A percentile compares a stretch with the other conserved stretches of the same genome.
phyloP scores from a whole-genome alignment of 768 basidiomycete species.

The Tulasnella sp. region DNA sequence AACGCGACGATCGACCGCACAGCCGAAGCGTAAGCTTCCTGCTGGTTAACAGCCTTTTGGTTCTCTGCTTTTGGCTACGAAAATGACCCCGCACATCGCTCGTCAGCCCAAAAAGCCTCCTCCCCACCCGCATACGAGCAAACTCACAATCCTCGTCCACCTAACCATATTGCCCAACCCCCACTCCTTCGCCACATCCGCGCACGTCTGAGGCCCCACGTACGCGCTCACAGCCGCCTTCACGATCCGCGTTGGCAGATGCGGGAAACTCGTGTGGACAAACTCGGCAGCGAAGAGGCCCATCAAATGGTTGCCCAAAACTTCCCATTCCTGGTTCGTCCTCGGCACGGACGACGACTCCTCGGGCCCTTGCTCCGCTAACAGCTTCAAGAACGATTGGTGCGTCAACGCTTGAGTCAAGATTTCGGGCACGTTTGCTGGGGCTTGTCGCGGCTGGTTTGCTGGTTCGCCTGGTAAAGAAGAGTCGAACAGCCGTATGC shows the following conservation, averaged over 20 bases:
- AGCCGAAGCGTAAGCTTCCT: constrained; percentile 86
- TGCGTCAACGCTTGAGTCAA: constrained; percentile 68
- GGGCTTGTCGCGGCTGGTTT: not conserved
- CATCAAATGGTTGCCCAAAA: constrained; percentile 80
- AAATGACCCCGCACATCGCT: not conserved
- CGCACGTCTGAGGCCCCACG: constrained; percentile 80
- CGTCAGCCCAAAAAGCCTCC: not conserved
- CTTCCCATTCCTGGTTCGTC: constrained; percentile 71
- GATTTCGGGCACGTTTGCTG: constrained; percentile 11
- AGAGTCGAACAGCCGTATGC: constrained; percentile 65
- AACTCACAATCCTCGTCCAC: constrained; percentile 72
- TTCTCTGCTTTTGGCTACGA: constrained; percentile 20
- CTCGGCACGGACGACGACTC: constrained; percentile 39
- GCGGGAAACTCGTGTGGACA: constrained; percentile 74
- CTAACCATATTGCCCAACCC: constrained; percentile 72
- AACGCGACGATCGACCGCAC: constrained; percentile 83
- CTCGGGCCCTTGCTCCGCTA: constrained; percentile 54
- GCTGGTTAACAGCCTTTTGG: constrained; percentile 56
- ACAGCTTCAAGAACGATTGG: constrained; percentile 57
- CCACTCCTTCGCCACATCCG: constrained; percentile 79
- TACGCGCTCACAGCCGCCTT: constrained; percentile 90
- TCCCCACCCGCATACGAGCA: constrained; percentile 1
- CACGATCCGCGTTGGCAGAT: constrained; percentile 84
- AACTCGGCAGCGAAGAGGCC: constrained; percentile 88
- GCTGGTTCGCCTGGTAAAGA: constrained; percentile 7